Conservation (phyloP, 768 basidiomycete genomes). For the Serendipita sp. region DNA sequence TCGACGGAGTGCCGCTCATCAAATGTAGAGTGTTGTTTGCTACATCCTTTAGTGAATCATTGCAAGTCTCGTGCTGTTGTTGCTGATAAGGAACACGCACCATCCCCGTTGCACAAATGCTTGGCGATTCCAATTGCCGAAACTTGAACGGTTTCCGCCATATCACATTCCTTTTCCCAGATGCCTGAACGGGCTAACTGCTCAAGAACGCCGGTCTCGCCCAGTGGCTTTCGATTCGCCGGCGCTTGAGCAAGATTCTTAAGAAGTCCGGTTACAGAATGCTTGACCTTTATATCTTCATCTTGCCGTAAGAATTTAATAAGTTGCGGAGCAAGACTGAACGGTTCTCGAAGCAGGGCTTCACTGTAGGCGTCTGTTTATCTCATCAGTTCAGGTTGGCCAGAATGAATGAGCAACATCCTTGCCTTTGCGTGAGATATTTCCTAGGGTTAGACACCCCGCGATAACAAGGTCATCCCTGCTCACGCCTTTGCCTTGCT, state of each 20-base stretch:
- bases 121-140: slow-evolving; percentile 80
- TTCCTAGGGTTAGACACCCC: slow-evolving; percentile 68
- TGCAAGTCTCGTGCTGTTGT: slow-evolving; percentile 21
- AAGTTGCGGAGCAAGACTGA: slow-evolving; percentile 50
- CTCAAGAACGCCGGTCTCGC: slow-evolving; percentile 46
- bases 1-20: slow-evolving; percentile 25
- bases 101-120: slow-evolving; percentile 63
- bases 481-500: slow-evolving; percentile 22
- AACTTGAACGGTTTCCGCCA: slow-evolving; percentile 76
- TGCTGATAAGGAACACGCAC: slow-evolving; percentile 30
- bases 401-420: slow-evolving; percentile 15
- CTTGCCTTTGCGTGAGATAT: slow-evolving; percentile 60
- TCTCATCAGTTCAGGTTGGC: slow-evolving; percentile 11
- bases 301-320: slow-evolving; percentile 39
- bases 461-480: slow-evolving; percentile 71
- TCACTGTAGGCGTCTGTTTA: slow-evolving; percentile 26
- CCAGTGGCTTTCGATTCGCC: slow-evolving; percentile 42
- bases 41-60: slow-evolving; percentile 11
- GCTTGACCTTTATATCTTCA: slow-evolving; percentile 70
- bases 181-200: slow-evolving; percentile 45
- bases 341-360: slow-evolving; percentile 34
- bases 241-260: slow-evolving; percentile 64
- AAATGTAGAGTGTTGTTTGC: slow-evolving; percentile 36
- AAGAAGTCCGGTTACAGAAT: slow-evolving; percentile 73
- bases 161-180: slow-evolving; percentile 60